Percentiles rank a stretch among this genome's conserved stretches.
Evolutionary conservation across 1,284 basidiomycete genomes (phyloP).

Genomic region (Sanghuangporus baumii): DNA sequence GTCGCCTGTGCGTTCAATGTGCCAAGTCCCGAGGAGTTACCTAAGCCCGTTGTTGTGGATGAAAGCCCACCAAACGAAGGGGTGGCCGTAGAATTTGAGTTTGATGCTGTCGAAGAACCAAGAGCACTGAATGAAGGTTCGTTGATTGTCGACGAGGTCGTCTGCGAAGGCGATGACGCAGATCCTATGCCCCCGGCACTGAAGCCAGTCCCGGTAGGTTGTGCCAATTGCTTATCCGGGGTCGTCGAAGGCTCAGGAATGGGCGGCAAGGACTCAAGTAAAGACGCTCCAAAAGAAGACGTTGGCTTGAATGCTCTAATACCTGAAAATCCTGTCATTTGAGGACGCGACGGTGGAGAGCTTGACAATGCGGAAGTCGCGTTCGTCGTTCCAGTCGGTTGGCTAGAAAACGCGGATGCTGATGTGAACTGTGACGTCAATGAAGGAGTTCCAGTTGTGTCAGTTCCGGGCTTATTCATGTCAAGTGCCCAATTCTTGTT

Average conservation of each 20-base stretch:
- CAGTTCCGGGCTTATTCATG: conserved; percentile 24
- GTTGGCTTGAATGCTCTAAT: conserved; percentile 91
- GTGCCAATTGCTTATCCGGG: conserved; percentile 36
- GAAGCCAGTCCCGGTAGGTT: not conserved
- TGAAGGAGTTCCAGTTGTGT: conserved; percentile 21
- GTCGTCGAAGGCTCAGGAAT: conserved; percentile 53
- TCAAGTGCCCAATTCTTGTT: conserved; percentile 25
- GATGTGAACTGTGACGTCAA: conserved; percentile 34
- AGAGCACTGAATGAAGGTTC: not conserved
- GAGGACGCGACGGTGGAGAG: conserved; percentile 51
- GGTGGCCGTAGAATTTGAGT: conserved; percentile 20
- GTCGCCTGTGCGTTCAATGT: conserved; percentile 30
- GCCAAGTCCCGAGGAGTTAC: conserved; percentile 17
- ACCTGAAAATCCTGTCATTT: conserved; percentile 77
- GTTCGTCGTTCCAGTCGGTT: conserved; percentile 15
- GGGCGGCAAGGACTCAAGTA: conserved; percentile 75
- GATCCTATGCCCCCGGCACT: not conserved
- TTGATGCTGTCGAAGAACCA: not conserved
- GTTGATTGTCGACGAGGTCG: not conserved
- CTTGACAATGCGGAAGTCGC: conserved; percentile 28
- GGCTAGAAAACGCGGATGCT: conserved; percentile 35
- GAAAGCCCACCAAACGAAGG: conserved; percentile 18
- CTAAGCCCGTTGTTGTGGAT: conserved; percentile 17
- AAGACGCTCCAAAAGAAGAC: conserved; percentile 79
- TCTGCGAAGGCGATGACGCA: not conserved